Conservation (phyloP, 495 filamentous ascomycete genomes). For the Pseudomonodictys pantanalensis region DNA sequence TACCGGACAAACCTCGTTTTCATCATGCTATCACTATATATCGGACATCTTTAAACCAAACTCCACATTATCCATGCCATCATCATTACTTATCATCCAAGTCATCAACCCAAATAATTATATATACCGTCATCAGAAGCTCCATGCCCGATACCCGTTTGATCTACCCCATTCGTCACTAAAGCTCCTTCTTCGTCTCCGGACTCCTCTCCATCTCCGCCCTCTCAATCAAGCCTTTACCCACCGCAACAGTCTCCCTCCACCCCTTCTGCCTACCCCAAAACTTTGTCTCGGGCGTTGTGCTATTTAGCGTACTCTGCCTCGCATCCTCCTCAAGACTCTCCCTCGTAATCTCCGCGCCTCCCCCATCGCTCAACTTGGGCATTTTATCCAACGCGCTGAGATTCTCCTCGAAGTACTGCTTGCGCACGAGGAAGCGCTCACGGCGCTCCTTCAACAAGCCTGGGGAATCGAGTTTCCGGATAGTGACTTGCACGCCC, state of each 20-base stretch:
- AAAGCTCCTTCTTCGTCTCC: conserved; percentile 53
- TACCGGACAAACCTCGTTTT: no score
- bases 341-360: conserved; percentile 40
- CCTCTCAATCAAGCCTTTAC: conserved; percentile 54
- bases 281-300: conserved; percentile 63
- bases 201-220: conserved; percentile 38
- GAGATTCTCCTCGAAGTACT: conserved; percentile 63
- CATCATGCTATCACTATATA: no score
- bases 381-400: conserved; percentile 41
- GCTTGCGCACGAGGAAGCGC: conserved; percentile 69
- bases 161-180: no score
- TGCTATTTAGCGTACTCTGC: no score
- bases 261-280: conserved; percentile 66
- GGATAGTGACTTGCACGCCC: conserved; percentile 64
- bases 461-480: conserved; percentile 80
- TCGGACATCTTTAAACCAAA: no score
- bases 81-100: no score
- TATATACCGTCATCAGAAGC: no score
- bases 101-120: no score
- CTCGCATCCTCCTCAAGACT: conserved; percentile 71
- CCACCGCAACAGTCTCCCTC: conserved; percentile 59
- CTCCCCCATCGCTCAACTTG: conserved; percentile 40
- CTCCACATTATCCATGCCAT: no score
- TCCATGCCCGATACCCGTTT: no score
- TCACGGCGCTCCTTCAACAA: conserved; percentile 76